phyloP scores from a whole-genome alignment of 2,329 filamentous ascomycete genomes.

The Aspergillus flavus region DNA sequence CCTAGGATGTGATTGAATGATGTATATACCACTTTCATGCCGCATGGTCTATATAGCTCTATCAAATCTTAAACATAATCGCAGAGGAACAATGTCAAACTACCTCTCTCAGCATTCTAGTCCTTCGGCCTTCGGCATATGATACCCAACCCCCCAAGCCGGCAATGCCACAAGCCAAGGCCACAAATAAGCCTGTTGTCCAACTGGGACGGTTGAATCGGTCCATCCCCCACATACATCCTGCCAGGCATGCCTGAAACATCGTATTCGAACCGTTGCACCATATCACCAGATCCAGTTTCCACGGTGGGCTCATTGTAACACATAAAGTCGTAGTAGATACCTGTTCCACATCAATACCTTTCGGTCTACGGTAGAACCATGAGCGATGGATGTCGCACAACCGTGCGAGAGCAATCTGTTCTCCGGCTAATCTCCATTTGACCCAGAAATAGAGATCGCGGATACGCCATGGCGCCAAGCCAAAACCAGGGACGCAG shows the following conservation, averaged over 20 bases:
- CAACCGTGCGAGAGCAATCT: neutral
- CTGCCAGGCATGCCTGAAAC: constrained; percentile 71
- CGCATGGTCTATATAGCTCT: too few relatives aligned
- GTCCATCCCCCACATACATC: constrained; percentile 82
- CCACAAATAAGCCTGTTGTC: constrained; percentile 79
- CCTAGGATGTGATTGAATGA: too few relatives aligned
- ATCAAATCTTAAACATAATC: too few relatives aligned
- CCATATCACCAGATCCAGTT: constrained; percentile 78
- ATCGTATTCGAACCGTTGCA: constrained; percentile 78
- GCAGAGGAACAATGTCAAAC: too few relatives aligned
- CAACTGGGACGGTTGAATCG: constrained; percentile 74
- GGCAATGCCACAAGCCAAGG: constrained; percentile 62
- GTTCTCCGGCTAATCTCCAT: constrained; percentile 59
- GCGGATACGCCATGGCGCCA: constrained; percentile 81
- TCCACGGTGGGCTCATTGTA: constrained; percentile 63
- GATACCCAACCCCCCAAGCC: too few relatives aligned
- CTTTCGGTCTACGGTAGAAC: neutral
- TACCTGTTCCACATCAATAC: neutral
- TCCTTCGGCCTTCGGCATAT: too few relatives aligned
- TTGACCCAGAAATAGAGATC: constrained; percentile 74
- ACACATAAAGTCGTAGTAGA: neutral
- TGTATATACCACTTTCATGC: too few relatives aligned
- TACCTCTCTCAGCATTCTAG: too few relatives aligned
- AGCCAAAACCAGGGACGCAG: constrained; percentile 81
- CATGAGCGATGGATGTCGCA: neutral